A percentile compares a stretch with the other conserved stretches of the same genome.
These are phyloP conservation scores for Xylaria cubensis DNA, from an alignment of 495 filamentous ascomycete species.

Conservation along the genomic window DNA sequence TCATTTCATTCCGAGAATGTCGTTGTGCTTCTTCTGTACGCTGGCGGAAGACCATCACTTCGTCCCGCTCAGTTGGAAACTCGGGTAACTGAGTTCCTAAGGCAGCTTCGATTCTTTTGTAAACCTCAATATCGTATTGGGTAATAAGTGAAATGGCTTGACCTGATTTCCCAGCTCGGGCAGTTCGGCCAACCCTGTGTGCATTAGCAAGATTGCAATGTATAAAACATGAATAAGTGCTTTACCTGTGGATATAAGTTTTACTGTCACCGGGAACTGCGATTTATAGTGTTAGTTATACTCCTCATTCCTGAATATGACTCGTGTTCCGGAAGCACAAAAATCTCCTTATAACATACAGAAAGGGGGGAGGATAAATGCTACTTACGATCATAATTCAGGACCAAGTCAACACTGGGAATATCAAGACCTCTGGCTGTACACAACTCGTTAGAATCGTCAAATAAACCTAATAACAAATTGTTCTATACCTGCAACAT, in stretches of 20 bases:
- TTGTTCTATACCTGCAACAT: constrained; percentile 66
- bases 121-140: constrained; percentile 93
- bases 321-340: not conserved
- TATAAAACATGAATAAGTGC: not conserved
- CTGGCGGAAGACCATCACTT: constrained; percentile 83
- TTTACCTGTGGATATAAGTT: constrained; percentile 81
- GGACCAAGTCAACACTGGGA: constrained; percentile 83
- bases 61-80: constrained; percentile 74
- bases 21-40: constrained; percentile 86
- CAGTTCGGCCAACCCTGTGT: constrained; percentile 82
- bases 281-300: constrained; percentile 7
- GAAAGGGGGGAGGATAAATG: not conserved
- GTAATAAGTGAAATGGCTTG: constrained; percentile 81
- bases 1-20: constrained; percentile 81
- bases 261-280: constrained; percentile 60
- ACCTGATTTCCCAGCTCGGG: constrained; percentile 87
- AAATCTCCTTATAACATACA: not conserved
- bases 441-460: constrained; percentile 15
- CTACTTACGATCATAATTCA: constrained; percentile 73
- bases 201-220: not conserved
- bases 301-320: not conserved
- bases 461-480: not conserved
- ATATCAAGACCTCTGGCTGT: constrained; percentile 90
- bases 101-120: constrained; percentile 80
- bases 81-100: constrained; percentile 77